Evolutionary conservation across 495 filamentous ascomycete genomes (phyloP).

Genomic region (Terfezia claveryi): DNA sequence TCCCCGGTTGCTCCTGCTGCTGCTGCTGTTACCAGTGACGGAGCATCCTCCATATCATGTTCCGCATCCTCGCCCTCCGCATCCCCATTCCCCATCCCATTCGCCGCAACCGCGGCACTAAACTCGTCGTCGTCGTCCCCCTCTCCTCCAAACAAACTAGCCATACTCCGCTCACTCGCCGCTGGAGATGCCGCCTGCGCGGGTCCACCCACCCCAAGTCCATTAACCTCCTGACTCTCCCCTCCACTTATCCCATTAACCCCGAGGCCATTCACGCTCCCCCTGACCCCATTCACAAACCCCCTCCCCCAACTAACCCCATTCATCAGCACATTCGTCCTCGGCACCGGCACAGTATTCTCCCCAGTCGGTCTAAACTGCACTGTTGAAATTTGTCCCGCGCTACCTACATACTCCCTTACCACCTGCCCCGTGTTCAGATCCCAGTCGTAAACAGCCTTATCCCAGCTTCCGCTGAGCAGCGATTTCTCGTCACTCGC

Average conservation of each 20-base stretch:
- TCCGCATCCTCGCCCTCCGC: no score
- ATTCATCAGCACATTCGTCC: constrained; percentile 9
- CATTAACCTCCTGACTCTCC: constrained; percentile 29
- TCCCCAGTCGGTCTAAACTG: constrained; percentile 36
- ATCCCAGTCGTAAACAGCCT: constrained; percentile 84
- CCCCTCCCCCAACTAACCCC: constrained; percentile 7
- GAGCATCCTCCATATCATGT: no score
- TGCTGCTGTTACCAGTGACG: background rate
- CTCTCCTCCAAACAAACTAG: constrained; percentile 42
- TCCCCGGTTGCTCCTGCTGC: background rate
- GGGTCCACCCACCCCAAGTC: constrained; percentile 28
- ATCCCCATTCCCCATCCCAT: background rate
- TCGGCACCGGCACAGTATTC: constrained; percentile 4
- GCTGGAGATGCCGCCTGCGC: constrained; percentile 32
- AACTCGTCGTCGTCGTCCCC: constrained; percentile 16
- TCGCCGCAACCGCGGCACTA: background rate
- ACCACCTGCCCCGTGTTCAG: constrained; percentile 63
- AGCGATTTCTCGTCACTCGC: constrained; percentile 69
- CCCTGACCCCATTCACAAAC: constrained; percentile 12
- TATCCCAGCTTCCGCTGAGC: constrained; percentile 92
- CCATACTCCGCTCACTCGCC: constrained; percentile 10
- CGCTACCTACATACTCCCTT: constrained; percentile 50
- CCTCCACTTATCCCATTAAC: constrained; percentile 16
- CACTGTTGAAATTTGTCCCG: constrained; percentile 68
- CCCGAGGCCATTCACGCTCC: constrained; percentile 27